Evolutionary conservation across 108 stramenopile genomes (phyloP).

Genomic region (Skeletonema grethae): DNA sequence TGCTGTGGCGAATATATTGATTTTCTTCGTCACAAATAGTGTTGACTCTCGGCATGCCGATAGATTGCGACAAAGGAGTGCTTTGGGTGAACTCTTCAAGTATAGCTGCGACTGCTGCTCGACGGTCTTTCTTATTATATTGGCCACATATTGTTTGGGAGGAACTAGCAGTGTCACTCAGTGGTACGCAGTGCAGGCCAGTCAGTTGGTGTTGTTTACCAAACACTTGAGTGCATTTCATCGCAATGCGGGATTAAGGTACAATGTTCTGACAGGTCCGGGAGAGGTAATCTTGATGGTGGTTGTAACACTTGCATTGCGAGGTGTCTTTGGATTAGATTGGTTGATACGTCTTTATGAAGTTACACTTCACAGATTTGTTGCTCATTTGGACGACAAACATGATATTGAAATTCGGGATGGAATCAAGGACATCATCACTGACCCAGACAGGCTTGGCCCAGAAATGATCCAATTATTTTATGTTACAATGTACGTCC

Average conservation of each 20-base stretch:
- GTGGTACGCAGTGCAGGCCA: slow-evolving; percentile 89
- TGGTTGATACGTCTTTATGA: slow-evolving; percentile 68
- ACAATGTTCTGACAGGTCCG: slow-evolving; percentile 84
- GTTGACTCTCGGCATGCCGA: slow-evolving; percentile 76
- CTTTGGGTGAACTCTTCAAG: slow-evolving; percentile 88
- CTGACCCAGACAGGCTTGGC: slow-evolving; percentile 55
- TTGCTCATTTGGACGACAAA: slow-evolving; percentile 47
- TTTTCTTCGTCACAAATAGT: slow-evolving; percentile 76
- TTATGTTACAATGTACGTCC: slow-evolving; percentile 73
- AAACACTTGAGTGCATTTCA: slow-evolving; percentile 89
- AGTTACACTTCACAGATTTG: slow-evolving; percentile 47
- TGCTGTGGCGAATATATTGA: slow-evolving; percentile 68
- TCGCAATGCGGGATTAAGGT: slow-evolving; percentile 83
- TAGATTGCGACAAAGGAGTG: slow-evolving; percentile 81
- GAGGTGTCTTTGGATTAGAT: slow-evolving; percentile 78
- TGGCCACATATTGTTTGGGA: slow-evolving; percentile 82
- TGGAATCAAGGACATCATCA: slow-evolving; percentile 47
- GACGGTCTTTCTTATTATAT: slow-evolving; percentile 80
- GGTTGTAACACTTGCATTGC: slow-evolving; percentile 60
- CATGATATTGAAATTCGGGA: slow-evolving; percentile 57
- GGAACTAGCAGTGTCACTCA: slow-evolving; percentile 65
- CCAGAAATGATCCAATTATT: slow-evolving; percentile 57
- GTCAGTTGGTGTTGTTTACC: slow-evolving; percentile 80
- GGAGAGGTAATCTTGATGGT: slow-evolving; percentile 79
- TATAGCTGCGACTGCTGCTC: slow-evolving; percentile 81